These are phyloP conservation scores for Hordeum vulgare DNA, from an alignment of 176 grass and related monocot species.

Conservation along the genomic window MorexV3_pseudomolecules_assembly NC_058519.1:560717201-560717700, in stretches of 20 bases:
- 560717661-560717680: not conserved
- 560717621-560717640: not conserved
- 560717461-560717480: not conserved
- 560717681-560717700: no score
- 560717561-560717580: not conserved
- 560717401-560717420: not conserved
- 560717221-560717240: not conserved
- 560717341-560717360: constrained; percentile 36
- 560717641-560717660: not conserved
- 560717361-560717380: not conserved
- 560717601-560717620: not conserved
- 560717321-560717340: constrained; percentile 53
- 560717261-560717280: constrained; percentile 32
- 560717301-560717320: constrained; percentile 52
- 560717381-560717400: not conserved
- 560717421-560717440: not conserved
- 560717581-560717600: not conserved
- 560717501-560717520: not conserved
- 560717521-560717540: not conserved
- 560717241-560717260: not conserved
- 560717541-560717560: not conserved
- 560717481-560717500: not conserved
- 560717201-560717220: not conserved
- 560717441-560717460: not conserved
- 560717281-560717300: constrained; percentile 45